Evolutionary conservation across 768 basidiomycete species (phyloP).

Genomic region (Pulveroboletus sp.): DNA sequence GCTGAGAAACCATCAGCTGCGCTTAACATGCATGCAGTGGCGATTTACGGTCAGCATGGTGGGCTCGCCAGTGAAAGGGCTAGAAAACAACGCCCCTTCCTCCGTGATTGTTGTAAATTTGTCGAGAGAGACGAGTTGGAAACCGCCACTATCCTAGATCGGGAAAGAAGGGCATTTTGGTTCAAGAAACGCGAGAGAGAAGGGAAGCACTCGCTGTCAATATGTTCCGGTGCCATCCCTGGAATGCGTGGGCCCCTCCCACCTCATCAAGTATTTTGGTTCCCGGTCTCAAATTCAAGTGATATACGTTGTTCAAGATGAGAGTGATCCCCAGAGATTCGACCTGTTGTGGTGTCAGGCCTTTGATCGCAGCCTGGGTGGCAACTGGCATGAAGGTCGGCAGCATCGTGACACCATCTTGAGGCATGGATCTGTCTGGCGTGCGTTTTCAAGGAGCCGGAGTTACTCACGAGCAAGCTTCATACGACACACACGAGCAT

Average conservation of each 20-base stretch:
- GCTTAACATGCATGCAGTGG: neutral
- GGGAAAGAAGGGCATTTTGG: neutral
- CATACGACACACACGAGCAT: conserved; percentile 83
- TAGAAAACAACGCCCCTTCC: conserved; percentile 80
- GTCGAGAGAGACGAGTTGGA: conserved; percentile 80
- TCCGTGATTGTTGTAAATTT: conserved; percentile 86
- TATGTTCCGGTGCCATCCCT: conserved; percentile 83
- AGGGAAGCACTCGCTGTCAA: conserved; percentile 55
- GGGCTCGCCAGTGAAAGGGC: conserved; percentile 81
- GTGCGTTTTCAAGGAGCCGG: conserved; percentile 3
- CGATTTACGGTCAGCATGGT: conserved; percentile 77
- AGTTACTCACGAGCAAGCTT: conserved; percentile 61
- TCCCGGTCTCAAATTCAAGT: conserved; percentile 83
- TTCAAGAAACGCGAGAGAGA: neutral
- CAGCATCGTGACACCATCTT: conserved; percentile 77
- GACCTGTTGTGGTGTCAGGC: conserved; percentile 79
- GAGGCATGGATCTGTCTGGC: neutral
- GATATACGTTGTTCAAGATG: conserved; percentile 88
- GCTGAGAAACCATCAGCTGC: conserved; percentile 40
- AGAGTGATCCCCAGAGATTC: conserved; percentile 78
- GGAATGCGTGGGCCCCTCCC: conserved; percentile 86
- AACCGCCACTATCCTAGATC: conserved; percentile 79
- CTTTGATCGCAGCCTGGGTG: conserved; percentile 89
- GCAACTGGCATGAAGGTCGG: conserved; percentile 95
- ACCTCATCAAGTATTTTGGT: conserved; percentile 64